Evolutionary conservation across 2,329 filamentous ascomycete species (phyloP), one percentile per base, ranked within the genome.

Genomic region (Microdochium nivale): DNA sequence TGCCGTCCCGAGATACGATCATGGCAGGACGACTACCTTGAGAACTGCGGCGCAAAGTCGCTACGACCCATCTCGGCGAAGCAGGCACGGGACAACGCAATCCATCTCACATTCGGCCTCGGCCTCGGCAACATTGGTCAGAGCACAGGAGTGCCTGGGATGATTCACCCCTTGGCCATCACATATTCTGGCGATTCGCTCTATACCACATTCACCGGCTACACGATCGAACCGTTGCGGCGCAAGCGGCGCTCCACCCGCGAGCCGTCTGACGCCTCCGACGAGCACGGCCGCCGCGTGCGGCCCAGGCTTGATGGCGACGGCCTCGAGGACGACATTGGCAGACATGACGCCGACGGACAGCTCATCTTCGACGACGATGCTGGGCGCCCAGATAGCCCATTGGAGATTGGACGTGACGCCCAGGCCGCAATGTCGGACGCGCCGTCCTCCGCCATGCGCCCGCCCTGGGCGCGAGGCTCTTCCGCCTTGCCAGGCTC

Each of bases 381-480:
- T 24, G 50, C 52, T 16, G 56, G 59, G 10, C 51, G 54, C 4
- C 54, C 56, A 46, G 53, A 54, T n/a, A 54, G 48, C 32, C 51
- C 51, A 23, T 57, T 58, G 2, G 66, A 69, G 51, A 53, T 66
- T 14, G 66, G 65, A 24, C 62, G 66, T 67, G 81, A 88, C 43
- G 86, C 80, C 1, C 79, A 75, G 1, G 76, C 80, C 1, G 78
- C 80, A 8, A 76, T 94, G 50, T 80, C 81, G 3, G 87, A 95
- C 53, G 79, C 84, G 50, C 78, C 79, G 47, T 77, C 75, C 1
- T 77, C 74, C 2, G 74, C 72, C 16, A 64, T 77, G 30, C 56
- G 55, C 52, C 67, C 75, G 61, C 78, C 78, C 3, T 80, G 78
- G 78, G 78, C 76, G 54, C 74, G 73, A 2, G 70, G 67, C 2